These are phyloP conservation scores for Candida arabinofermentans DNA, from an alignment of 805 yeast genomes.

Conservation along the genomic window DNA sequence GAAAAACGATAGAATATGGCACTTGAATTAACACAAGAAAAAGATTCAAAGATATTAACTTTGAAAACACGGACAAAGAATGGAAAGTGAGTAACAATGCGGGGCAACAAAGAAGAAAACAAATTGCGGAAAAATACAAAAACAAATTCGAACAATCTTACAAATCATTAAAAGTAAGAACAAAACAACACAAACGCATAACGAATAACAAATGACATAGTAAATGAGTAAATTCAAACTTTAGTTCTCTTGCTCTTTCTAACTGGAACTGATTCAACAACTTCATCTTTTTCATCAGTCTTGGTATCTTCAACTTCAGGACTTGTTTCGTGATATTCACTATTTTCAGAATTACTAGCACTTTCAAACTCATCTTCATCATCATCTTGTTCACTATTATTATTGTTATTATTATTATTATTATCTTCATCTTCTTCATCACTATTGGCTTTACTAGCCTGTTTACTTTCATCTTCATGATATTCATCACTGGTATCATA, in stretches of 20 bases:
- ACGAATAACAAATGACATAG: too few species aligned
- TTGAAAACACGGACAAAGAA: too few species aligned
- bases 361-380: background rate
- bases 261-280: background rate
- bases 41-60: too few species aligned
- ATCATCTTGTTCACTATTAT: background rate
- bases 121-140: too few species aligned
- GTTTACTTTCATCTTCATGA: constrained; percentile 5
- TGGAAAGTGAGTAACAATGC: too few species aligned
- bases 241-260: background rate
- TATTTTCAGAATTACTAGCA: background rate
- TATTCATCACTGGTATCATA: constrained; percentile 11
- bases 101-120: too few species aligned
- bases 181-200: too few species aligned
- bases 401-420: background rate
- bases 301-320: background rate
- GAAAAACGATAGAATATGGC: too few species aligned
- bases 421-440: constrained; percentile 7
- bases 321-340: background rate
- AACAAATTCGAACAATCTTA: too few species aligned
- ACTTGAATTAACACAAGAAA: too few species aligned
- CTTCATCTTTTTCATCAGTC: constrained; percentile 1
- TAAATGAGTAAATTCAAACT: background rate
- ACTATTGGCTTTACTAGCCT: background rate
- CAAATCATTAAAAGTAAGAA: too few species aligned